phyloP scores from a whole-genome alignment of 208 protist genomes.

The Naegleria lovaniensis region DNA sequence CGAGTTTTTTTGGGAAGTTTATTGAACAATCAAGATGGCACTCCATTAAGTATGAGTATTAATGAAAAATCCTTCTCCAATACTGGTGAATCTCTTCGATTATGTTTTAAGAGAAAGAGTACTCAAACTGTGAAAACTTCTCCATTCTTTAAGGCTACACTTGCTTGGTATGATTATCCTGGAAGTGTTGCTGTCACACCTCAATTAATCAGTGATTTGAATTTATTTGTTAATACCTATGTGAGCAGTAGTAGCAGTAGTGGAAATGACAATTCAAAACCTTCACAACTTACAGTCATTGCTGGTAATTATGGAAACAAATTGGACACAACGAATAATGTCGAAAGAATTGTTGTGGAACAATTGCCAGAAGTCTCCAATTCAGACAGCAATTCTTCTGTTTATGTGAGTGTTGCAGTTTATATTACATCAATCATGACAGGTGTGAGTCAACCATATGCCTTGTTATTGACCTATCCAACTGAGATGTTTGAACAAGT shows the following conservation, averaged over 20 bases:
- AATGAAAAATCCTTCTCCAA: background rate
- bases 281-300: background rate
- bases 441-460: background rate
- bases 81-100: background rate
- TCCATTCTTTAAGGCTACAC: conserved; percentile 50
- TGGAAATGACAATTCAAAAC: background rate
- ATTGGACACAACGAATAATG: background rate
- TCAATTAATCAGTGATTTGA: background rate
- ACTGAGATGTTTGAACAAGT: background rate
- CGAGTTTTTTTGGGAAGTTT: background rate
- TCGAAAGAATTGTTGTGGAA: background rate
- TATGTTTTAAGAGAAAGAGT: background rate
- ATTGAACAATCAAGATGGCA: background rate
- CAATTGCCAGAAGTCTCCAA: background rate
- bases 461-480: background rate
- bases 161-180: conserved; percentile 69
- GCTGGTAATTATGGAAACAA: background rate
- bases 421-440: background rate
- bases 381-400: background rate
- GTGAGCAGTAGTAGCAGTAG: background rate
- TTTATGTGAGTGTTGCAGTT: background rate
- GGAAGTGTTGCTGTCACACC: conserved; percentile 31
- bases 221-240: background rate
- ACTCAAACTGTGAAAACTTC: too few relatives aligned
- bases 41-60: background rate